Base-by-base conservation (phyloP, 495 filamentous ascomycete genomes). In the Penicillium cosmopolitanum region DNA sequence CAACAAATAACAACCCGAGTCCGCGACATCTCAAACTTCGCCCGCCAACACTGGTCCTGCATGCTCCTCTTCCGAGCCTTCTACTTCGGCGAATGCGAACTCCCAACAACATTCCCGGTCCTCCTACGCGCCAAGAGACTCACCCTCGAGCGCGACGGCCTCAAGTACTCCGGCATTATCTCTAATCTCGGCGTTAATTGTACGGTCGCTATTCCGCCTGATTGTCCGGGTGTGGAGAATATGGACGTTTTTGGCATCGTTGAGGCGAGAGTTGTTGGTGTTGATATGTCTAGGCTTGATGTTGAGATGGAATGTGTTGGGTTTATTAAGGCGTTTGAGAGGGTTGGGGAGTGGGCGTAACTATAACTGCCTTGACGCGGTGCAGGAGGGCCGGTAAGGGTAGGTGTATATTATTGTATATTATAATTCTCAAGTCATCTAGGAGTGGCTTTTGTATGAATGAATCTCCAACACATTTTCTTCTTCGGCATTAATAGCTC, bases 41-140 rank as follows among this genome's bases (percentile, higher is more conserved):
- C 82, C 1, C 64, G 67, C 11, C 71, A 74, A 18, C 83, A 84
- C 65, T 97, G 89, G 90, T 78, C 83, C 11, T 76, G 82, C 19
- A 85, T 88, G 72, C 83, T 91, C 13, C 77, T 95, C 50, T 84
- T 87, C 70, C 89, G 92, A 31, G 90, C 88, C 6, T 90, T 88
- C 77, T 83, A 86, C 54, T 92, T 90, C 67, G 77, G 76, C n/a
- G 84, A 93, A 63, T 79, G 75, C 46, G 72, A 72, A 0, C 68
- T 96, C 7, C 92, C 92, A 3, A 66, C 79, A 28, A 85, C 82
- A 1, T 87, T 93, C 61, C 74, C 69, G 5, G 84, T 88, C 53
- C 61, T 76, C 1, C 78, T 89, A 6, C 66, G 71, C 31, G 63
- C 68, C 50, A 73, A 60, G 16, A 74, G 60, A 54, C 66, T 51